Base-by-base conservation (phyloP, 1,284 basidiomycete genomes). In the Naganishia albida region DNA sequence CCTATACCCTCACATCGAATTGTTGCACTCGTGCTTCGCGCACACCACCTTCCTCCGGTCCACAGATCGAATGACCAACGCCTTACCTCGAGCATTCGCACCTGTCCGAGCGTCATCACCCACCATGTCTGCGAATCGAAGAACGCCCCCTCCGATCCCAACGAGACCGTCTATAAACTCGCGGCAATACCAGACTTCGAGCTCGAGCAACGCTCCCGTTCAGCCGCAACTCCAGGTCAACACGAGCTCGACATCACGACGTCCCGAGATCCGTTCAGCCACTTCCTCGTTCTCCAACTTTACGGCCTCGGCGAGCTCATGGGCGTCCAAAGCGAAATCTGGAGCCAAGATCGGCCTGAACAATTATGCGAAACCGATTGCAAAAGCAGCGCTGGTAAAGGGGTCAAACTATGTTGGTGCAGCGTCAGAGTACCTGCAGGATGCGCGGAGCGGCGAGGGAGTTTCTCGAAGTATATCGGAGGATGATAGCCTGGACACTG, bases 331-430 rank as follows among this genome's bases (percentile, higher is more conserved):
- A 25, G 64, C 52, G 34, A 78, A 80, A 55, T 75, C 75, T 1
- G 82, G 80, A 82, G 70, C 79, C 42, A 79, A 81, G 60, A 30
- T 18, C 23, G 51, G 50, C 10, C 26, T 64, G 18, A 64, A 55
- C 52, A 54, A 64, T 23, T 54, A 55, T 48, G 53, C 62, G 20
- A 64, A 49, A 49, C 53, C 51, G 12, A 64, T 49, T 43, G 62
- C 51, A 26, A 64, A 54, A 38, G 51, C 53, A 4, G 46, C 44
- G 25, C 28, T 55, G 18, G 28, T 20, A 18, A 26, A 40, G 1
- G 52, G 43, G 2, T 55, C 62, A 2, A 64, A 55, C 18, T 53
- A 55, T 34, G 62, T 55, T 43, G 62, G 39, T 39, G 51, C 62
- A 18, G 51, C 52, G 2, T 28, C 52, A n/a, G 53, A 49, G 15